Evolutionary conservation across 768 basidiomycete species (phyloP).

Genomic region (Candolleomyces aberdarensis): DNA sequence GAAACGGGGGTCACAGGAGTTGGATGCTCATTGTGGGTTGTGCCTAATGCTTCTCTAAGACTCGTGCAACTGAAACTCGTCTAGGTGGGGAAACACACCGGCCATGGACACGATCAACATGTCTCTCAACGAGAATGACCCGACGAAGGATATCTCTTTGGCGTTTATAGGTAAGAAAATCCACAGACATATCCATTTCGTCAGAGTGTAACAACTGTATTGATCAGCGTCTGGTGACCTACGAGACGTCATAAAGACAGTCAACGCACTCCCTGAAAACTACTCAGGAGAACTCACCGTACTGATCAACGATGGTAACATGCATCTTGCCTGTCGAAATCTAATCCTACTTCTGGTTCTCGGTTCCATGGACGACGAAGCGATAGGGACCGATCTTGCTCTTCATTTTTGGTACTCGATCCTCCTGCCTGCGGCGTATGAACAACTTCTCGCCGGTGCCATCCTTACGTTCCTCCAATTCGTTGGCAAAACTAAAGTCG

Average conservation of each 20-base stretch:
- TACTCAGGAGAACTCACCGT: constrained; percentile 35
- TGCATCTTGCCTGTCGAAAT: constrained; percentile 29
- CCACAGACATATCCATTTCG: background rate
- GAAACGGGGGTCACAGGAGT: background rate
- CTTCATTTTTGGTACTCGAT: constrained; percentile 45
- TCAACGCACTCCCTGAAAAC: constrained; percentile 36
- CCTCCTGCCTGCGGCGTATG: constrained; percentile 31
- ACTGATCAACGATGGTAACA: constrained; percentile 33
- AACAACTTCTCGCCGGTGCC: constrained; percentile 12
- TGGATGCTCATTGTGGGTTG: background rate
- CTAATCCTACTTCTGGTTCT: constrained; percentile 34
- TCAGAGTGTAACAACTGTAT: background rate
- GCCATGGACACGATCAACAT: constrained; percentile 19
- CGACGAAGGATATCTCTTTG: constrained; percentile 13
- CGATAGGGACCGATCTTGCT: constrained; percentile 35
- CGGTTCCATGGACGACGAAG: constrained; percentile 23
- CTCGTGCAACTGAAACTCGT: background rate
- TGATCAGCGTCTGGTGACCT: constrained; percentile 41
- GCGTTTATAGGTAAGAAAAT: constrained; percentile 18
- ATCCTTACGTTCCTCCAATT: constrained; percentile 2
- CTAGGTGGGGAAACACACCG: constrained; percentile 22
- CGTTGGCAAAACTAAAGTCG: too few species aligned
- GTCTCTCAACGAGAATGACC: constrained; percentile 15
- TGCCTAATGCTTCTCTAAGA: background rate
- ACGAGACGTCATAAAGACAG: constrained; percentile 34